Conservation (phyloP, 2,329 filamentous ascomycete species). For the Harringtonia aguacate region DNA sequence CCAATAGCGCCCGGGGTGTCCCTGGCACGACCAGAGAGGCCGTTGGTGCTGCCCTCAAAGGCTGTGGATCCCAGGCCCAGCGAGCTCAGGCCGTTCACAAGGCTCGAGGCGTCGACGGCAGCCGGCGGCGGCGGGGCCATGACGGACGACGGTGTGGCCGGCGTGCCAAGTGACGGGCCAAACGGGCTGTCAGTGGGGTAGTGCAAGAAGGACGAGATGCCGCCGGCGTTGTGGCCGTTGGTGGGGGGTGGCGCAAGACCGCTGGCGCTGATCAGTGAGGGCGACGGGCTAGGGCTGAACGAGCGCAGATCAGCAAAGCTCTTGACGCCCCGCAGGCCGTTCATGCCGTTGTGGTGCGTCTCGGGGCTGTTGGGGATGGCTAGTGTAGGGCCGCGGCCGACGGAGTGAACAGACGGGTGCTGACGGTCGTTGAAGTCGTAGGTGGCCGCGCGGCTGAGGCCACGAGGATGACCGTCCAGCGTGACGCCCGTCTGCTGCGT, state of each 20-base stretch:
- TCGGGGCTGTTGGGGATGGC: slow-evolving; percentile 76
- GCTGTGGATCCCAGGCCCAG: slow-evolving; percentile 36
- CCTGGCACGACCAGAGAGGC: slow-evolving; percentile 24
- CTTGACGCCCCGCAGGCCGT: slow-evolving; percentile 78
- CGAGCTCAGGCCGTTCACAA: slow-evolving; percentile 38
- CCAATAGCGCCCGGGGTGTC: slow-evolving; percentile 52
- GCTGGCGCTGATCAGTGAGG: slow-evolving; percentile 47
- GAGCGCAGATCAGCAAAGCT: slow-evolving; percentile 93
- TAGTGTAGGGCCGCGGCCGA: slow-evolving; percentile 76
- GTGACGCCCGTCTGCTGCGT: slow-evolving; percentile 54
- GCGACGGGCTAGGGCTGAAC: slow-evolving; percentile 87
- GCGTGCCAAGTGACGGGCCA: slow-evolving; percentile 24
- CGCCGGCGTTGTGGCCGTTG: slow-evolving; percentile 16
- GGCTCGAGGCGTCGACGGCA: slow-evolving; percentile 19
- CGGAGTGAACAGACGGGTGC: slow-evolving; percentile 36
- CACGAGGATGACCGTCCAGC: slow-evolving; percentile 68
- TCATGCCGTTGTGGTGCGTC: slow-evolving; percentile 45
- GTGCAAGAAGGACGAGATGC: slow-evolving; percentile 30
- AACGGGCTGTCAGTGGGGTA: slow-evolving; percentile 27
- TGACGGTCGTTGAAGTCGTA: slow-evolving; percentile 78
- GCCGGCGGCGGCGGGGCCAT: slow-evolving; percentile 12
- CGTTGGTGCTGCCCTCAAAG: slow-evolving; percentile 31
- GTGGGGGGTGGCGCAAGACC: slow-evolving; percentile 31
- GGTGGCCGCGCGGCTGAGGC: slow-evolving; percentile 86
- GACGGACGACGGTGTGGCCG: slow-evolving; percentile 24